phyloP scores from a whole-genome alignment of 225 moss, liverwort and hornwort species.

The Pseudisothecium myosuroides region DNA sequence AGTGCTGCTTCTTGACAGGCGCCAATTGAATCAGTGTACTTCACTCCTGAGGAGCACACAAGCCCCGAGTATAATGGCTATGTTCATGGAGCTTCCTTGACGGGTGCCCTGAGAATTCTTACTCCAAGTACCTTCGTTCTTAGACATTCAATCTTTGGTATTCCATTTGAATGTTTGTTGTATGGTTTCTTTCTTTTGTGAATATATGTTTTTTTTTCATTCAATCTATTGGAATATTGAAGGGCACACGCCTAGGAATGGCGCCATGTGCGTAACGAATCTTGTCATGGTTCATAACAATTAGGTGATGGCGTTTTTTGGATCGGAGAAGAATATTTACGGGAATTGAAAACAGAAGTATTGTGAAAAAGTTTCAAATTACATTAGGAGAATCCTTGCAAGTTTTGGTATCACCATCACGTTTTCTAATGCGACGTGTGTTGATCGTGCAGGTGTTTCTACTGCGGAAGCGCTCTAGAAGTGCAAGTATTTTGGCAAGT shows the following conservation, averaged over 20 bases:
- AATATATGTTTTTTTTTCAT: too few relatives aligned
- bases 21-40: conserved; percentile 41
- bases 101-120: conserved; percentile 5
- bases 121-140: neutral
- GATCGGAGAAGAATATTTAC: neutral
- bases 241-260: neutral
- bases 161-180: neutral
- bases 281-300: neutral
- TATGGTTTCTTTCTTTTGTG: neutral
- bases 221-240: neutral
- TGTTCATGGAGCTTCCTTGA: conserved; percentile 60
- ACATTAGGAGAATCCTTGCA: neutral
- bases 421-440: neutral
- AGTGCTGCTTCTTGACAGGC: conserved; percentile 7
- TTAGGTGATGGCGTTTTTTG: too few relatives aligned
- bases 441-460: neutral
- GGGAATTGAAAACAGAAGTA: neutral
- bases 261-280: too few relatives aligned
- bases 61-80: conserved; percentile 53
- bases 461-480: too few relatives aligned
- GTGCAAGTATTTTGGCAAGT: too few relatives aligned
- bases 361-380: neutral
- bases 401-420: neutral
- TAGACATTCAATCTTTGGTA: neutral
- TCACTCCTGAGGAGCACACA: conserved; percentile 63